Evolutionary conservation across 2,329 filamentous ascomycete genomes (phyloP).

Genomic region (Sclerotinia glacialis): DNA sequence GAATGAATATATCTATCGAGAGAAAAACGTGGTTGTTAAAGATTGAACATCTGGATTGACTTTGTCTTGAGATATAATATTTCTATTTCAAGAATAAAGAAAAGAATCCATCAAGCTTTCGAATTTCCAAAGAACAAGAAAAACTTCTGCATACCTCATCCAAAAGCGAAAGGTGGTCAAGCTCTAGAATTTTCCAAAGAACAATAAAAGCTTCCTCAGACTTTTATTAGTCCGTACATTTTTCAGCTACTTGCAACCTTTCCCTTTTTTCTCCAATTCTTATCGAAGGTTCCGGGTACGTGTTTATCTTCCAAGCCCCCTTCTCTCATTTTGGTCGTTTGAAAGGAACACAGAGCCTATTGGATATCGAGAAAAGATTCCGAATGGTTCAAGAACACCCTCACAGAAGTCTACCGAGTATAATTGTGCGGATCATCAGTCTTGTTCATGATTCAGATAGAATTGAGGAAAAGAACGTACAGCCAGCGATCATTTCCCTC

Average conservation of each 20-base stretch:
- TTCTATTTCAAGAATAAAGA: constrained; percentile 10
- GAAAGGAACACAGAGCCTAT: neutral
- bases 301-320: neutral
- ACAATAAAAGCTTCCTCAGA: constrained; percentile 10
- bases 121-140: neutral
- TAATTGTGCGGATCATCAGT: neutral
- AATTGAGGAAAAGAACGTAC: neutral
- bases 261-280: neutral
- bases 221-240: too few species aligned
- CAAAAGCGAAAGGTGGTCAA: neutral
- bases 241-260: neutral
- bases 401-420: too few species aligned
- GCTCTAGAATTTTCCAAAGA: neutral
- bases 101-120: neutral
- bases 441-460: neutral
- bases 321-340: neutral
- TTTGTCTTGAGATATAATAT: neutral
- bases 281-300: too few species aligned
- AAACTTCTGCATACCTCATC: neutral
- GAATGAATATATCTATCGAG: neutral
- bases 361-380: neutral
- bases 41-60: neutral
- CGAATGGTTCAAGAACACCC: neutral
- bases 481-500: neutral
- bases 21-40: neutral